Conservation (phyloP, 768 basidiomycete genomes). For the Lentinus tigrinus region DNA sequence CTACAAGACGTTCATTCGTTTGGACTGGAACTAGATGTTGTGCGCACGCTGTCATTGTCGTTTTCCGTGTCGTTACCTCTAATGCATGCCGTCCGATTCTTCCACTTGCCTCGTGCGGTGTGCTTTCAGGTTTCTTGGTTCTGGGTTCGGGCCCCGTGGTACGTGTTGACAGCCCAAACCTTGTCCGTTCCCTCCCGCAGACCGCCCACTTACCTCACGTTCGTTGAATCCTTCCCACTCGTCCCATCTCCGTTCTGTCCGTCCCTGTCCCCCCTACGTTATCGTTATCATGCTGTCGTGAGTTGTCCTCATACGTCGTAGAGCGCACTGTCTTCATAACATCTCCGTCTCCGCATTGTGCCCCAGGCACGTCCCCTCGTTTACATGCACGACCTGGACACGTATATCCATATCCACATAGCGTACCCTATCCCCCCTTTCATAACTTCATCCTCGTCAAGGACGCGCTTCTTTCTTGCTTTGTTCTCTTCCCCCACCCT, state of each 20-base stretch:
- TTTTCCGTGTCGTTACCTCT: conserved; percentile 13
- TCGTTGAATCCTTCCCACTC: not conserved
- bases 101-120: not conserved
- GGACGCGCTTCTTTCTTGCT: not conserved
- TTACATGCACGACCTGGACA: not conserved
- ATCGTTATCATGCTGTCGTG: conserved; percentile 7
- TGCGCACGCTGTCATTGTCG: conserved; percentile 13
- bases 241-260: not conserved
- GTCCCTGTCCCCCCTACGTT: not conserved
- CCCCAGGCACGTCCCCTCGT: conserved; percentile 1
- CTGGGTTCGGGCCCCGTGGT: too few species aligned
- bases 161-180: too few species aligned
- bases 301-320: not conserved
- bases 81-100: conserved; percentile 11
- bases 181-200: not conserved
- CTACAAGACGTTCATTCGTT: not conserved
- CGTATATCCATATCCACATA: not conserved
- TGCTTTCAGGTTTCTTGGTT: not conserved
- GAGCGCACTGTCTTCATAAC: not conserved
- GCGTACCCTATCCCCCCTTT: not conserved
- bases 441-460: not conserved
- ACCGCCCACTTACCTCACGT: too few species aligned
- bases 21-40: conserved; percentile 12
- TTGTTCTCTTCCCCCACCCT: too few species aligned
- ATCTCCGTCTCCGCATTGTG: not conserved